Base-by-base conservation (phyloP, 805 yeast genomes). In the Schwanniomyces occidentalis region DNA sequence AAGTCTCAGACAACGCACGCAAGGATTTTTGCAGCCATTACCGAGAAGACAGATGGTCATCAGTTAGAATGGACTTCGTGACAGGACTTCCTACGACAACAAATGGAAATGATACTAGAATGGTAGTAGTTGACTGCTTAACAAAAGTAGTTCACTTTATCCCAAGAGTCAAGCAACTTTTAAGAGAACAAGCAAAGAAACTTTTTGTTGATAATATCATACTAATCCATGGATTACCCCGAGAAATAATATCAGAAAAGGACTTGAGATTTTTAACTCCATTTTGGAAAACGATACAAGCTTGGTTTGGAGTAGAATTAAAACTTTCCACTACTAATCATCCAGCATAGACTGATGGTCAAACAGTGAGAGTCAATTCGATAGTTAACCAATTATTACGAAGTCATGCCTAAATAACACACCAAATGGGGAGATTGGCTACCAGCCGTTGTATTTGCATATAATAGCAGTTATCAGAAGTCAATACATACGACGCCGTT, bases 291-390 rank as follows among this genome's bases (percentile, higher is more conserved):
- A n/a, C n/a, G n/a, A n/a, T n/a, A n/a, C 35, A 31, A 10, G n/a
- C 21, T 10, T 8, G 15, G 3, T 18, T 43, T 4, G 45, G 42
- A 6, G 22, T 35, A 6, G 16, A 25, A 12, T 24, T 43, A 4
- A 20, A 26, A 18, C n/a, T 45, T 15, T 34, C 37, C 10, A 45
- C 48, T 4, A 22, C 40, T 5, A 28, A 16, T 2, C 40, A 37
- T 32, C 48, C 47, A 6, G 38, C n/a, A n/a, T n/a, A 44, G 21
- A 45, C 50, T 9, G 48, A 44, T 38, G 51, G 49, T 10, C 50
- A 44, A 22, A 45, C 50, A 17, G 48, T 45, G 32, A 20, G 50
- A 22, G 22, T 17, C 3, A 32, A 32, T 16, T 14, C 25, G 2
- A 21, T 24, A 2, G 10, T 34, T 13, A 22, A 16, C 16, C 31